Evolutionary conservation across 1,284 basidiomycete genomes (phyloP), one percentile per base, ranked within the genome.

Genomic region (Cryptococcus depauperatus): DNA sequence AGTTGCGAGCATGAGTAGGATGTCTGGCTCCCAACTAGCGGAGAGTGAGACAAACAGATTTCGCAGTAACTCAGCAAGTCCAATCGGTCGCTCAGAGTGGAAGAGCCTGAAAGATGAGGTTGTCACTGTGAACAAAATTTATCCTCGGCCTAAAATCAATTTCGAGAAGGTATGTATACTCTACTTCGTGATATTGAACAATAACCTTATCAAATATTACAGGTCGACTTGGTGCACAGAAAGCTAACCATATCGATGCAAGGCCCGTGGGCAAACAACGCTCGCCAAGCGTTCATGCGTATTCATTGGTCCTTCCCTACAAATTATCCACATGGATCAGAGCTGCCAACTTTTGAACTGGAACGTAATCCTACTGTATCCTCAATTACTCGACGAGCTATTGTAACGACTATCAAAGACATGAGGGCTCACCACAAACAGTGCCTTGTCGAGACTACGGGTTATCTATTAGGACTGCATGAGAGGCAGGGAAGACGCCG

Each of bases 241-340:
- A 84, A 80, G 14, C 87, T 87, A 55, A 91, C 87, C 2, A 76
- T 95, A 43, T 85, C 87, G 7, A 73, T 95, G 38, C 83, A 89
- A 58, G 88, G 88, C 0, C 90, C 89, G 1, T 93, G 90, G 89
- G 88, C 87, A 9, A 83, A 84, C 47, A 79, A 66, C 73, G 13
- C 83, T 78, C 56, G 65, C 10, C 56, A 58, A 45, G 68, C 68
- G 1, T 70, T 70, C 72, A 81, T 93, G 44, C 81, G 91, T 1
- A 79, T 92, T n/a, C 84, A 86, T 5, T 92, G 93, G 72, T 81
- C 80, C 2, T 95, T 95, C 62, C 90, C 91, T 1, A 76, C 79
- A 26, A 79, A 79, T 38, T 96, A 96, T 59, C 89, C 90, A 0
- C 76, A 80, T 19, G 73, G 80, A 43, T 59, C 59, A 10, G 82